Evolutionary conservation across 148 eudicot species (phyloP), one percentile per base, ranked within the genome.

Genomic region (Oxyria digyna): DNA sequence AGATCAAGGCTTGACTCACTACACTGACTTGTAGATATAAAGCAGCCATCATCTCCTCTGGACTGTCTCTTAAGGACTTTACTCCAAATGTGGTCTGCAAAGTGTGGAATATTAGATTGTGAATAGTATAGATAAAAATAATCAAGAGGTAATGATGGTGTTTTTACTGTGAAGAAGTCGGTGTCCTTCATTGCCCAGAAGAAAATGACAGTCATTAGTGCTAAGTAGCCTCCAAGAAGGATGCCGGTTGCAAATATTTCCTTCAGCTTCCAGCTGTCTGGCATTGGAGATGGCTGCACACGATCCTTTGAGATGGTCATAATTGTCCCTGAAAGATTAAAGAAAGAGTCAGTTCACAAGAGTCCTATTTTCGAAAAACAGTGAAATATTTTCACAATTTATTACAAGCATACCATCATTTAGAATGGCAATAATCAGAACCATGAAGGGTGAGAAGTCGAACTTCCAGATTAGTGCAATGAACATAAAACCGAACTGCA

Each of bases 401-500:
- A 46, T 38, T 26, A 52, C 38, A 68, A 67, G 17, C 82, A 75
- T 77, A 93, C 98, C 98, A 11, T 93, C 98, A 71, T 93, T 93
- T 9, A 93, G 78, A 76, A 93, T 93, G 80, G 98, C 98, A 68
- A 93, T 93, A 65, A 93, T 93, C 85, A 93, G 70, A 82, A 93
- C 98, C 98, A 93, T 93, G 90, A 93, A 93, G 17, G 98, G 98
- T 54, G 98, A 87, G 80, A 93, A 93, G 72, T 92, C 98, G 18
- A 74, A 92, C 72, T 84, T 89, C 98, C 98, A 92, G 70, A 92
- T 92, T 82, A 92, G 84, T 54, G 97, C 96, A 27, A 92, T 89
- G 71, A 92, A 77, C 94, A 92, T 76, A 85, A 92, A 92, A 32
- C 97, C 97, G 73, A 92, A 85, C 97, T 91, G 68, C 79, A 85